Evolutionary conservation across 768 basidiomycete genomes (phyloP).

Genomic region (Agrocybe chaxingu): DNA sequence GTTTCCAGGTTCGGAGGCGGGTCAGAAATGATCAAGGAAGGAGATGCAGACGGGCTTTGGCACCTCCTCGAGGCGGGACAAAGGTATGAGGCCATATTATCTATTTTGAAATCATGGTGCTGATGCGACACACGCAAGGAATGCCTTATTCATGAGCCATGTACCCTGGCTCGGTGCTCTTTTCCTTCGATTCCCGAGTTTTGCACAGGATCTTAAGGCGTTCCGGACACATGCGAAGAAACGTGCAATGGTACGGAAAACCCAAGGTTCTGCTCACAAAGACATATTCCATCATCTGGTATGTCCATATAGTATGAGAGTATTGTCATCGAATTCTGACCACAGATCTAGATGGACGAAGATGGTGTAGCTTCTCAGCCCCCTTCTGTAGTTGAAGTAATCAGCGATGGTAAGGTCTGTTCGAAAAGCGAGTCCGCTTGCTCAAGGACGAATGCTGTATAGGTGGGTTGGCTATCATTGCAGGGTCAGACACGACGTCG

Average conservation of each 20-base stretch:
- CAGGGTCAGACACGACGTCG: constrained; percentile 29
- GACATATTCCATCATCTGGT: constrained; percentile 31
- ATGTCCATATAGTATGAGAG: background rate
- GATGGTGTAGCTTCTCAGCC: constrained; percentile 29
- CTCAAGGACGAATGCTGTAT: background rate
- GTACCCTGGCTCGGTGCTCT: constrained; percentile 22
- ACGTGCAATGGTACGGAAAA: constrained; percentile 17
- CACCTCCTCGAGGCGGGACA: constrained; percentile 23
- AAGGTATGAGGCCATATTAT: constrained; percentile 17
- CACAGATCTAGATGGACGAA: constrained; percentile 33
- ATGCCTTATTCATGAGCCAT: constrained; percentile 38
- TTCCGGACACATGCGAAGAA: constrained; percentile 21
- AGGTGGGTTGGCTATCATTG: constrained; percentile 25
- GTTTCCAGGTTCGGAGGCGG: constrained; percentile 27
- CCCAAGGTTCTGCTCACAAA: constrained; percentile 26
- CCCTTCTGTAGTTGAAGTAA: constrained; percentile 29
- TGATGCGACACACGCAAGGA: constrained; percentile 9
- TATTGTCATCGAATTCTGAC: constrained; percentile 4
- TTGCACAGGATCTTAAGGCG: constrained; percentile 17
- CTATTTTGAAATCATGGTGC: background rate
- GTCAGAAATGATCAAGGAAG: constrained; percentile 25
- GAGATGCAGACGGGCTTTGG: constrained; percentile 24
- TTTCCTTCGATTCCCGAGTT: constrained; percentile 14
- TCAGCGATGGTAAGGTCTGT: constrained; percentile 30
- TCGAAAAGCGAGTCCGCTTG: background rate